Conservation (phyloP, 139 green algal species). For the Edaphochlamys debaryana region DNA sequence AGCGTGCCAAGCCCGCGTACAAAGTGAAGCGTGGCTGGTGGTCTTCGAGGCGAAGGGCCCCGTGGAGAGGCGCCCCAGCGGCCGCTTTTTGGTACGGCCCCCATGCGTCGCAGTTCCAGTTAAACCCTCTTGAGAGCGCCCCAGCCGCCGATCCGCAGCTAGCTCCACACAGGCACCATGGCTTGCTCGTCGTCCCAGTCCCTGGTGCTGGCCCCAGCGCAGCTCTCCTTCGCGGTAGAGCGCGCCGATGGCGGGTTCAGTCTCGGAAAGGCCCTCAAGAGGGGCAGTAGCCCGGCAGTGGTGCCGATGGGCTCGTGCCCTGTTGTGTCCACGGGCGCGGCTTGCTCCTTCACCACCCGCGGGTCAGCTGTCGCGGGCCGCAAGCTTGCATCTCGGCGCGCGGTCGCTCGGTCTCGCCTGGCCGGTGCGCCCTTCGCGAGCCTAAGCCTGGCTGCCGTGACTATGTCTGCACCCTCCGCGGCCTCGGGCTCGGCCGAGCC, state of each 20-base stretch:
- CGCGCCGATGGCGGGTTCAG: not conserved
- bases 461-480: not conserved
- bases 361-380: constrained; percentile 5
- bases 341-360: constrained; percentile 32
- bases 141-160: too few species aligned
- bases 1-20: too few species aligned
- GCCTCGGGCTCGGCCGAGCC: not conserved
- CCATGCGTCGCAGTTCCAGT: too few species aligned
- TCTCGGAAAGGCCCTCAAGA: constrained; percentile 21
- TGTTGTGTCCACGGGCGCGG: not conserved
- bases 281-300: not conserved
- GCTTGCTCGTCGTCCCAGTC: not conserved
- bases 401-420: constrained; percentile 8
- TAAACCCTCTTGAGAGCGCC: too few species aligned
- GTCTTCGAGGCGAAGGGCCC: too few species aligned
- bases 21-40: too few species aligned
- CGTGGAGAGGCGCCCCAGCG: too few species aligned
- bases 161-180: too few species aligned
- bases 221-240: constrained; percentile 2
- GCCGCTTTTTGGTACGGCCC: too few species aligned
- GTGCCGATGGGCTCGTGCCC: not conserved
- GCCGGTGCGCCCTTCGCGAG: constrained; percentile 39
- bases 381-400: constrained; percentile 3
- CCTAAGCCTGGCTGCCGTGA: constrained; percentile 30
- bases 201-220: not conserved